Evolutionary conservation across 257 asterid species (phyloP), one percentile per base, ranked within the genome.

Genomic region (Solanum lycopersicoides): DNA sequence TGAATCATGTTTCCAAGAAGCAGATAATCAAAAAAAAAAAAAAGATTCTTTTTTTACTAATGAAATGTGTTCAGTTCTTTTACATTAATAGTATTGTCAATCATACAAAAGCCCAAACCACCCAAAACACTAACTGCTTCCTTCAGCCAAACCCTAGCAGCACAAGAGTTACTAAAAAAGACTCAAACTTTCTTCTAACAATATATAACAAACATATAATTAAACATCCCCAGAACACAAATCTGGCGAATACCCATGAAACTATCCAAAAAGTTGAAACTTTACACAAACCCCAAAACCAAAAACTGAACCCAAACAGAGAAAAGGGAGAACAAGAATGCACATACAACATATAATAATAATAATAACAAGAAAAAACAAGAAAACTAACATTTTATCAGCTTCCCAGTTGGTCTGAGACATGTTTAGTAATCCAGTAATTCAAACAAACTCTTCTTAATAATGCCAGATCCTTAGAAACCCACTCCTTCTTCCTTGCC

Each of bases 391-490:
- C 99, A 97, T 97, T 92, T 95, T 97, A 89, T 97, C 99, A 72
- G 99, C 99, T 92, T 97, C 98, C 99, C 99, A 97, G 93, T 97
- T 97, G 83, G 98, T 97, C 87, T 97, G 99, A 89, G 99, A 92
- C 99, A 97, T 95, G 86, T 84, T 91, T 87, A 87, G 59, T 72
- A 69, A 88, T 56, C 87, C 87, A 89, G 35, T 75, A 84, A 76
- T 86, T 90, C 87, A 87, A 15, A 87, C 88, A 71, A 88, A 90
- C 72, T 21, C 35, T 63, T 80, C 74, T 30, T 45, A 72, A 77
- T 73, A 86, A 86, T 83, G 91, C 84, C 93, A 92, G 92, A 90
- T 94, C 92, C 91, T 87, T 87, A 77, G 87, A 34, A 89, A 72
- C 60, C 84, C 32, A 79, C 68, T 84, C 53, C 89, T 87, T 39